A percentile compares a stretch with the other conserved stretches of the same genome.
phyloP scores from a whole-genome alignment of 495 filamentous ascomycete genomes.

The Tuber calosporum region DNA sequence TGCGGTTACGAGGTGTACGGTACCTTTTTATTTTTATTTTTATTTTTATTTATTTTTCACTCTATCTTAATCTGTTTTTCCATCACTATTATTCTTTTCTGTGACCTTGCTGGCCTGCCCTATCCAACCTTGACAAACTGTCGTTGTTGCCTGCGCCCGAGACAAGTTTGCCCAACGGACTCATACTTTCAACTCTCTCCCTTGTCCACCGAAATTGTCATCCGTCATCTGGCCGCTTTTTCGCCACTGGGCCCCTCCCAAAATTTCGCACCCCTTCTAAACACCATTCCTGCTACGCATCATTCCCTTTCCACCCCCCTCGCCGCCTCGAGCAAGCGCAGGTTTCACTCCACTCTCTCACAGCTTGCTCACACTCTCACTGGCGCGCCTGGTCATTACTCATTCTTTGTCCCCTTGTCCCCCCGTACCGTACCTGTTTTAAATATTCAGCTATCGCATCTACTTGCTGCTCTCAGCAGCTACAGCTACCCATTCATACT shows the following conservation, averaged over 20 bases:
- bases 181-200: conserved; percentile 26
- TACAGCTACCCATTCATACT: conserved; percentile 32
- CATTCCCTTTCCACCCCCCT: conserved; percentile 9
- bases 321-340: conserved; percentile 16
- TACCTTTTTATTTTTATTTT: background rate
- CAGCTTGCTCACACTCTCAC: conserved; percentile 34
- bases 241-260: conserved; percentile 32
- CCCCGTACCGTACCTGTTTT: conserved; percentile 27
- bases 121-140: conserved; percentile 17
- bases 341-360: conserved; percentile 25
- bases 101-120: conserved; percentile 14
- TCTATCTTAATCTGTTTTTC: background rate
- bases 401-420: conserved; percentile 30
- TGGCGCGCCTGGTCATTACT: conserved; percentile 22
- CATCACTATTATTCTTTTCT: background rate
- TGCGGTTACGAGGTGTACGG: background rate
- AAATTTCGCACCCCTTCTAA: background rate
- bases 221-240: conserved; percentile 21
- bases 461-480: conserved; percentile 40
- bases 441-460: conserved; percentile 40
- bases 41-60: background rate
- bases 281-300: conserved; percentile 11
- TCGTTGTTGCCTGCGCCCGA: conserved; percentile 32
- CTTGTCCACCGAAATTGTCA: conserved; percentile 36
- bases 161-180: conserved; percentile 28